phyloP scores from a whole-genome alignment of 768 basidiomycete species.

The Mycena olivaceomarginata region DNA sequence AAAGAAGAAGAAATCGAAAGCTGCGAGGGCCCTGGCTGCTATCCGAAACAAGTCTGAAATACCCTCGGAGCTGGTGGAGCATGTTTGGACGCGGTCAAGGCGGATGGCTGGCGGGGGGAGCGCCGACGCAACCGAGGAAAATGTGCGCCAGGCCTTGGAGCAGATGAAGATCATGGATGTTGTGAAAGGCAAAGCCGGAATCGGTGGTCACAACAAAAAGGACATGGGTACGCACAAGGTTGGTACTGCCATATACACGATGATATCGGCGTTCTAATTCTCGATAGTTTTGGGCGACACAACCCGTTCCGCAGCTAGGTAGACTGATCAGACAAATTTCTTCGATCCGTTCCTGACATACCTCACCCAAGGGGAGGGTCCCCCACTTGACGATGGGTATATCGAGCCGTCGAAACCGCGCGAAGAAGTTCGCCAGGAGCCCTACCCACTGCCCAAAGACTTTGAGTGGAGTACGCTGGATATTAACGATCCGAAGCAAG shows the following conservation, averaged over 20 bases:
- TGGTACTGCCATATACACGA: slow-evolving; percentile 42
- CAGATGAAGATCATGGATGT: slow-evolving; percentile 91
- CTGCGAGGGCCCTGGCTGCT: slow-evolving; percentile 69
- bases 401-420: slow-evolving; percentile 89
- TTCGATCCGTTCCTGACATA: neutral
- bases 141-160: slow-evolving; percentile 61
- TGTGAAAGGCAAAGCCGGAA: slow-evolving; percentile 86
- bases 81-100: slow-evolving; percentile 81
- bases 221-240: slow-evolving; percentile 94
- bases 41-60: slow-evolving; percentile 71
- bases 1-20: slow-evolving; percentile 92
- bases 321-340: slow-evolving; percentile 17
- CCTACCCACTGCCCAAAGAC: slow-evolving; percentile 91
- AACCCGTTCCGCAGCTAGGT: slow-evolving; percentile 95
- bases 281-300: slow-evolving; percentile 95
- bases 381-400: slow-evolving; percentile 85
- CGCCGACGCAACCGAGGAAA: slow-evolving; percentile 63
- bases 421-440: slow-evolving; percentile 90
- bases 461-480: slow-evolving; percentile 95
- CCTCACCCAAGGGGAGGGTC: slow-evolving; percentile 72
- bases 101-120: slow-evolving; percentile 69
- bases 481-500: slow-evolving; percentile 85
- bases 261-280: slow-evolving; percentile 14
- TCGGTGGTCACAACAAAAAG: slow-evolving; percentile 87
- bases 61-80: slow-evolving; percentile 78